phyloP scores from a whole-genome alignment of 164 flowering plant species.

The Tetracentron sinense region DNA sequence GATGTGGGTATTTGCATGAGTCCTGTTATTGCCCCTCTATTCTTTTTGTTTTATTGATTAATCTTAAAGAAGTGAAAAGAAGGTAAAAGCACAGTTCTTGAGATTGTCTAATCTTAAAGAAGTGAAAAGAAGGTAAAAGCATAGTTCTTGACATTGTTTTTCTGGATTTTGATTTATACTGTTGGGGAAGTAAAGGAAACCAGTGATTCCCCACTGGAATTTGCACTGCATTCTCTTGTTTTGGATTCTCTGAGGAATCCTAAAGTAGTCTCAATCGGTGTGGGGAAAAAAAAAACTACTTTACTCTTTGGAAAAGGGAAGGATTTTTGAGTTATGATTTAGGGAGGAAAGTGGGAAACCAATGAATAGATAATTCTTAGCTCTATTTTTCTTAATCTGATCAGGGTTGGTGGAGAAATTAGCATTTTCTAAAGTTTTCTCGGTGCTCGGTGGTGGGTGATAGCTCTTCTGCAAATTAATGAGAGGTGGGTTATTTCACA shows the following conservation, averaged over 20 bases:
- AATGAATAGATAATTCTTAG: constrained; percentile 11
- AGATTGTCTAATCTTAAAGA: no score
- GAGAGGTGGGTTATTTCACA: constrained; percentile 21
- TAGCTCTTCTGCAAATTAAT: constrained; percentile 13
- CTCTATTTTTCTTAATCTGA: constrained; percentile 9
- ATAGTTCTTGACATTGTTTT: no score
- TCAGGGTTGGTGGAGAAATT: constrained; percentile 15
- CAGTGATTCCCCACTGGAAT: constrained; percentile 31
- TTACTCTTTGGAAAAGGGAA: constrained; percentile 5
- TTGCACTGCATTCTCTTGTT: constrained; percentile 19
- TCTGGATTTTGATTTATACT: constrained; percentile 22
- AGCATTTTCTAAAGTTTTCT: no score
- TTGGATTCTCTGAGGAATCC: constrained; percentile 22
- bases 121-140: no score
- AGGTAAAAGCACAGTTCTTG: no score
- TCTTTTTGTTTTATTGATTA: constrained; percentile 20
- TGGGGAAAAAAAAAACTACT: constrained; percentile 5
- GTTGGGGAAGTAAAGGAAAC: constrained; percentile 26
- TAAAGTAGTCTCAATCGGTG: constrained; percentile 17
- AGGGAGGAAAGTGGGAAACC: neutral
- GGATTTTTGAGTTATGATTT: neutral
- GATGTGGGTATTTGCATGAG: constrained; percentile 17
- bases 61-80: no score
- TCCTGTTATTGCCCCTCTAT: constrained; percentile 18
- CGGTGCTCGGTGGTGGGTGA: no score